Conservation (phyloP, 306 rosid species). For the Cucurbita maxima region DNA sequence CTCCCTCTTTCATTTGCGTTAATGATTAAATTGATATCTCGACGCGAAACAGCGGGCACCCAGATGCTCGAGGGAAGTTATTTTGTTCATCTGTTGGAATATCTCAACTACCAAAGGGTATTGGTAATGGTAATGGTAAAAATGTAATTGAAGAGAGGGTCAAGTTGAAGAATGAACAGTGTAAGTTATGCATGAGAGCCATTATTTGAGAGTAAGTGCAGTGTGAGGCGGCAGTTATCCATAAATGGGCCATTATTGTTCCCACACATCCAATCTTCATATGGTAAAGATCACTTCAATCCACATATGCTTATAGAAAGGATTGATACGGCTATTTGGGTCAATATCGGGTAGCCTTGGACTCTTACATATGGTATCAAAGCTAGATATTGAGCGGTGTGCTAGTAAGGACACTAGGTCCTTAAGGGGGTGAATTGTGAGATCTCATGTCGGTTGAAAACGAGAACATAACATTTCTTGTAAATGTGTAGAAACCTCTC, state of each 20-base stretch:
- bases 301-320: neutral
- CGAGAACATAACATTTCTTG: too few relatives aligned
- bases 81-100: neutral
- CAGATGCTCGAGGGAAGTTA: neutral
- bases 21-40: too few relatives aligned
- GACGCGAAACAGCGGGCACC: too few relatives aligned
- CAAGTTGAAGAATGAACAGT: neutral
- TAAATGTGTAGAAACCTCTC: too few relatives aligned
- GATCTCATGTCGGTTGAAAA: too few relatives aligned
- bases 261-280: neutral
- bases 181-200: neutral
- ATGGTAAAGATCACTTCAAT: too few relatives aligned
- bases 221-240: neutral
- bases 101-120: neutral
- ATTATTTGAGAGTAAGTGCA: neutral
- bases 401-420: too few relatives aligned
- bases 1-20: too few relatives aligned
- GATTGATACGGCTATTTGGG: slow-evolving; percentile 65
- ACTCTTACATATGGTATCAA: too few relatives aligned
- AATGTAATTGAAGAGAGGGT: neutral
- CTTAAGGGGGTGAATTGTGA: too few relatives aligned
- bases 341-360: slow-evolving; percentile 10
- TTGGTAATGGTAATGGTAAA: neutral
- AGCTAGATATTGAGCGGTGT: too few relatives aligned
- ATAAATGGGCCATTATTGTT: neutral